A percentile compares a stretch with the other conserved stretches of the same genome.
phyloP scores from a whole-genome alignment of 306 rosid genomes.

The Arachis stenosperma region DNA sequence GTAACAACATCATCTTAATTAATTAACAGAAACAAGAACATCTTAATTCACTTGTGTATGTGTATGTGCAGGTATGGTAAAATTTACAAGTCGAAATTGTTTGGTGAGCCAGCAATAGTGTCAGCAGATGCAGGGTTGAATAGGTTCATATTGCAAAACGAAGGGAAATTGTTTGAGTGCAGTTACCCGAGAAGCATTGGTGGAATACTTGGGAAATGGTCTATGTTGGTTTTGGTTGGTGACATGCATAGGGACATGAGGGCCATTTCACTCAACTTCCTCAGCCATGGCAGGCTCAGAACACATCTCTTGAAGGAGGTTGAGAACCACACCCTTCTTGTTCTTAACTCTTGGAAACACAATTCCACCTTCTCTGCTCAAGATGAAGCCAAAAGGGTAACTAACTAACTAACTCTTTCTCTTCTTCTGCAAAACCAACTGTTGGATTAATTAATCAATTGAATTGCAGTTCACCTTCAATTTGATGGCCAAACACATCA shows the following conservation, averaged over 20 bases:
- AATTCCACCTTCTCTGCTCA: slow-evolving; percentile 76
- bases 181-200: slow-evolving; percentile 97
- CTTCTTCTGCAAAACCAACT: no score
- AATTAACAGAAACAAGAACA: neutral
- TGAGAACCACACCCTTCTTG: slow-evolving; percentile 75
- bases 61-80: slow-evolving; percentile 69
- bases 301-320: slow-evolving; percentile 74
- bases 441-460: no score
- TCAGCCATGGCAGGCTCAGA: slow-evolving; percentile 81
- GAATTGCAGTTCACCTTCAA: slow-evolving; percentile 86
- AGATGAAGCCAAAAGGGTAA: slow-evolving; percentile 90
- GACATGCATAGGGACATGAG: slow-evolving; percentile 99
- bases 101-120: slow-evolving; percentile 89
- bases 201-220: slow-evolving; percentile 98
- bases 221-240: slow-evolving; percentile 95
- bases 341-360: slow-evolving; percentile 68
- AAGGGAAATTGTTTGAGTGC: slow-evolving; percentile 89
- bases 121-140: slow-evolving; percentile 94
- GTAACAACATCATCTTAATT: slow-evolving; percentile 32
- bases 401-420: neutral
- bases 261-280: slow-evolving; percentile 76
- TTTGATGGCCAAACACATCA: slow-evolving; percentile 89
- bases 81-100: slow-evolving; percentile 84
- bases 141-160: slow-evolving; percentile 85
- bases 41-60: neutral